Evolutionary conservation across 2,329 filamentous ascomycete genomes (phyloP).

Genomic region (Moelleriella libera): DNA sequence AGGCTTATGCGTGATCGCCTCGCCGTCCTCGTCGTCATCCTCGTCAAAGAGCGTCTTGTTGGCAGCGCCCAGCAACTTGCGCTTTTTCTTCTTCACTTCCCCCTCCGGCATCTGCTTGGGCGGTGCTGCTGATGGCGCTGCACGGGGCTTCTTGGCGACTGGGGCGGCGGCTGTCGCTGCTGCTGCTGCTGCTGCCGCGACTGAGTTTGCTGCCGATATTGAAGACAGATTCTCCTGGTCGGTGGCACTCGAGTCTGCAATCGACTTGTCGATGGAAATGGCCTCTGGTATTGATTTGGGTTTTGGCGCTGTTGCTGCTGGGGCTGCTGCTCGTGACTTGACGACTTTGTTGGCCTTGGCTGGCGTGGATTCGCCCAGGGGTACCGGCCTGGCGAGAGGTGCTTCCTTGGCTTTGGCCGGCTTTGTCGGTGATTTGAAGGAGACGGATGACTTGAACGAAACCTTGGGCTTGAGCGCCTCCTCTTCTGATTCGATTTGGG

Average conservation of each 20-base stretch:
- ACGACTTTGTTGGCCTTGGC: constrained; percentile 27
- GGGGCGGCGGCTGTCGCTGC: constrained; percentile 4
- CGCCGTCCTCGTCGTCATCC: constrained; percentile 35
- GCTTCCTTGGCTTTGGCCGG: constrained; percentile 27
- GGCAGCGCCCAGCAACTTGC: constrained; percentile 51
- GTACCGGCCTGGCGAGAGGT: constrained; percentile 26
- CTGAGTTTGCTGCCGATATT: not conserved
- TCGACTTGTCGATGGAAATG: constrained; percentile 20
- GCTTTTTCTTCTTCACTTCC: constrained; percentile 51
- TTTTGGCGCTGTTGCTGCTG: not conserved
- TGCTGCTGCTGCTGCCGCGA: constrained; percentile 1
- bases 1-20: not conserved
- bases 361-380: constrained; percentile 28
- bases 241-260: constrained; percentile 19
- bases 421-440: constrained; percentile 3
- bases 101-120: constrained; percentile 9
- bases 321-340: not conserved
- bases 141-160: not conserved
- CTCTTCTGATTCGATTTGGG: constrained; percentile 12
- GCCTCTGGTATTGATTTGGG: constrained; percentile 1
- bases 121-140: too few relatives aligned
- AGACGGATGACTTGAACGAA: constrained; percentile 4
- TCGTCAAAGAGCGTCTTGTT: constrained; percentile 59
- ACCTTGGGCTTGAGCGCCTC: constrained; percentile 6
- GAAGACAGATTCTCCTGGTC: constrained; percentile 15